Evolutionary conservation across 352 stramenopile species (phyloP).

Genomic region (Phytophthora syringae): DNA sequence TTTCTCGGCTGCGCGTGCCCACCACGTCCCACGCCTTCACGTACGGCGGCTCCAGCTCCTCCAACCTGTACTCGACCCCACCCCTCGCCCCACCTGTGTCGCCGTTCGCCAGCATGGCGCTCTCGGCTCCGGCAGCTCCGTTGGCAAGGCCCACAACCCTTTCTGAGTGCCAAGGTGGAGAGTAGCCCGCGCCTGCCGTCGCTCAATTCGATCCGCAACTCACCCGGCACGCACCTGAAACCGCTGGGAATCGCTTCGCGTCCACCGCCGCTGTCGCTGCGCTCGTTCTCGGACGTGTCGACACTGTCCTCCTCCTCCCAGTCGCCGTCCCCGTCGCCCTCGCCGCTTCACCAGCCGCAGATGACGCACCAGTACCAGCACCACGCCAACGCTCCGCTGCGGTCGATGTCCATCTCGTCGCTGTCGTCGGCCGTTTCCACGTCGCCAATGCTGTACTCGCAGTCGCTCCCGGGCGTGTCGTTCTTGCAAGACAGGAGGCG

Average conservation of each 20-base stretch:
- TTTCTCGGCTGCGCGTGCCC: slow-evolving; percentile 20
- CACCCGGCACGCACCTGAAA: slow-evolving; percentile 61
- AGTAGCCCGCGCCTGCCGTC: slow-evolving; percentile 71
- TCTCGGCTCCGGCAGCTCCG: slow-evolving; percentile 68
- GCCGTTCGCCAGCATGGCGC: slow-evolving; percentile 72
- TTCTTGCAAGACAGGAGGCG: slow-evolving; percentile 62
- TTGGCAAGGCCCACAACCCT: slow-evolving; percentile 66
- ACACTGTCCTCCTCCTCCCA: slow-evolving; percentile 52
- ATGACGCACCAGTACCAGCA: slow-evolving; percentile 35
- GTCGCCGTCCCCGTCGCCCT: slow-evolving; percentile 43
- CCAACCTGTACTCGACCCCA: slow-evolving; percentile 49
- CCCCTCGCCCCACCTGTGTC: slow-evolving; percentile 68
- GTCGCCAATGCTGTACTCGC: slow-evolving; percentile 59
- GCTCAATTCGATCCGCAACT: slow-evolving; percentile 74
- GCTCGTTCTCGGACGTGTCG: slow-evolving; percentile 61
- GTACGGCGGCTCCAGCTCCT: slow-evolving; percentile 62
- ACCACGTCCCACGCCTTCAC: slow-evolving; percentile 59
- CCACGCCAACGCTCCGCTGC: slow-evolving; percentile 26
- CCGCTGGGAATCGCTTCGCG: slow-evolving; percentile 61
- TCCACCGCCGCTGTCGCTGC: slow-evolving; percentile 63
- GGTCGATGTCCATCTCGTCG: slow-evolving; percentile 49
- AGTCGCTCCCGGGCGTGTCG: slow-evolving; percentile 71
- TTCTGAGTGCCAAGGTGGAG: slow-evolving; percentile 60
- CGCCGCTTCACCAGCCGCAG: slow-evolving; percentile 41
- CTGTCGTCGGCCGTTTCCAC: slow-evolving; percentile 42